Evolutionary conservation across 108 stramenopile genomes (phyloP), one percentile per base, ranked within the genome.

Genomic region (Licmophora abbreviata): DNA sequence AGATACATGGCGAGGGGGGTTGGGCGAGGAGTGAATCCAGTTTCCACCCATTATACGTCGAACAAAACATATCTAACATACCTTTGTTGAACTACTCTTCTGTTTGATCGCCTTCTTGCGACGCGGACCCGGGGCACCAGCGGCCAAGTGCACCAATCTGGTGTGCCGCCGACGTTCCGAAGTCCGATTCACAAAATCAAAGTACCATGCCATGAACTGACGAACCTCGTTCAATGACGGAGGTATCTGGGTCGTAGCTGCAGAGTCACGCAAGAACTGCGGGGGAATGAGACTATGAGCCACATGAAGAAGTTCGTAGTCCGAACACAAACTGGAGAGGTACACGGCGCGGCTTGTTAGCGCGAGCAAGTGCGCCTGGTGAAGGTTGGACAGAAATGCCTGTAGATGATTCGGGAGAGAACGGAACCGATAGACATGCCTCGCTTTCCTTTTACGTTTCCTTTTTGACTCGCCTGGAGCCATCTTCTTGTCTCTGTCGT

Each of bases 201-300:
- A 77, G 59, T 65, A 77, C 76, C 76, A 77, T 12, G 26, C 4
- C 2, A 46, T 57, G 35, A 77, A 68, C 12, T 40, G 14, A 6
- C 29, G 61, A 3, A 73, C 21, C 4, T 34, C 20, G 18, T 55
- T 21, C n/a, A 40, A 44, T 6, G 69, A 32, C 3, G 65, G 65
- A 22, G 65, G 46, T 11, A 23, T 29, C 20, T 51, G 33, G 9
- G 24, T 14, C 45, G 9, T 15, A 47, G 32, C 8, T 0, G 28
- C 8, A 15, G 17, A 9, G 24, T 52, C 33, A 22, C 4, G 24
- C 25, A 65, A 48, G 29, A 71, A 68, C 47, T 64, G 25, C 3
- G 17, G 28, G 9, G 85, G 85, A 37, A 87, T 51, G 1, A 81
- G 30, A 58, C 85, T 87, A 51, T 71, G 52, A 28, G 79, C 79